Evolutionary conservation across 371 early-diverging fungal species (phyloP), one percentile per base, ranked within the genome.

Genomic region (Catenaria anguillulae): DNA sequence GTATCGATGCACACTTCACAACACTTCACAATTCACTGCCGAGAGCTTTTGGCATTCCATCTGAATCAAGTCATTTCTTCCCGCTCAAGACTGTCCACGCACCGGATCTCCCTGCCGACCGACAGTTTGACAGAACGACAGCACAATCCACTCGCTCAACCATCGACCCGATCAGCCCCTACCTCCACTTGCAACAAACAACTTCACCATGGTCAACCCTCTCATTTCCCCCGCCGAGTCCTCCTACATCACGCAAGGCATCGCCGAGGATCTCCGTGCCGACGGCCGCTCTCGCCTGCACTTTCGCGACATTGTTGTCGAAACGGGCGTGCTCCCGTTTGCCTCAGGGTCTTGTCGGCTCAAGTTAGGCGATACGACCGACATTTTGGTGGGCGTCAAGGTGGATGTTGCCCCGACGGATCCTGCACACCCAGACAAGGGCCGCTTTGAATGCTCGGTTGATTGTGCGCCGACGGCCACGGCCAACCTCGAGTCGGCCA

Each of bases 331-430:
- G 60, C 80, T 92, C 54, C 81, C 89, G n/a, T 91, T 93, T 70
- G 84, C 91, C 33, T 84, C 82, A 62, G 93, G 96, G 10, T 83
- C 67, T 17, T 75, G 81, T 56, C 83, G 90, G 42, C 58, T 70
- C 5, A 33, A 43, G 26, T 68, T 87, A 37, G 81, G 80, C 31
- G 81, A 81, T 29, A 85, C 84, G 17, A 90, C 92, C 0, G 90
- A 92, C 63, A 84, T 94, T 0, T 75, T 96, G 24, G 93, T 93
- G 23, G 93, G 97, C 36, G 81, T 94, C 69, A 93, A 92, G 68
- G 90, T 88, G 4, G 92, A 91, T 64, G 84, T 93, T 55, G 89
- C 84, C 35, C 74, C 78, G 33, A 78, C 87, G 48, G 81, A 84
- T 35, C 69, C 67, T 8, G 77, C 77, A 56, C 78, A 75, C 40